phyloP scores from a whole-genome alignment of 129 eudicot genomes.

The Chrysanthemum seticuspe region DNA sequence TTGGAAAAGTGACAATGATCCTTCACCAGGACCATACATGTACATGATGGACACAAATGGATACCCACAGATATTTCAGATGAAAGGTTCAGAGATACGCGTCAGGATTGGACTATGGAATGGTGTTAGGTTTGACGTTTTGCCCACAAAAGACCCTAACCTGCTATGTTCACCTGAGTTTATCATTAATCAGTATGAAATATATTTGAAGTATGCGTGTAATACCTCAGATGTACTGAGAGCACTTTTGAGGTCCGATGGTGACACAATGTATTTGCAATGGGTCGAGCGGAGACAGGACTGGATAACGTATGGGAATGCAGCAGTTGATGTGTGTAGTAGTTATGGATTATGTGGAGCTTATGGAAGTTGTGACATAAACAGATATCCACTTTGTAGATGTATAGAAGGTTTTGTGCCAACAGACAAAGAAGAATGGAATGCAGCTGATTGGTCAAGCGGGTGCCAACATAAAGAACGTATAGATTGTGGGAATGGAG shows the following conservation, averaged over 20 bases:
- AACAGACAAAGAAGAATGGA: conserved; percentile 23
- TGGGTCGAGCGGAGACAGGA: conserved; percentile 35
- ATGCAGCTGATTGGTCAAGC: conserved; percentile 38
- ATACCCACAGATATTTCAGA: conserved; percentile 19
- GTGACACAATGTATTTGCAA: conserved; percentile 17
- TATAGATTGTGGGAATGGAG: conserved; percentile 27
- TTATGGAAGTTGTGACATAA: conserved; percentile 30
- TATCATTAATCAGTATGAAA: conserved; percentile 23
- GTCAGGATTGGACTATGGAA: conserved; percentile 48
- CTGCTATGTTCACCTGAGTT: conserved; percentile 16
- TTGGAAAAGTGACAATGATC: conserved; percentile 36
- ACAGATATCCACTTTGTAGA: conserved; percentile 21
- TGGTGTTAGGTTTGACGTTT: conserved; percentile 31
- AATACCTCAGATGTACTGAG: conserved; percentile 12
- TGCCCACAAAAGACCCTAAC: not conserved
- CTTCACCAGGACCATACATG: conserved; percentile 23
- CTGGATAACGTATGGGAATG: conserved; percentile 27
- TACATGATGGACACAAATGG: conserved; percentile 1
- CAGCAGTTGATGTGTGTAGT: conserved; percentile 29
- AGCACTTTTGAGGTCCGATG: conserved; percentile 13
- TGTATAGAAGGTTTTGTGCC: conserved; percentile 40
- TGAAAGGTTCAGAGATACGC: not conserved
- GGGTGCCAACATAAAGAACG: conserved; percentile 47
- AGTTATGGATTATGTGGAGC: conserved; percentile 36
- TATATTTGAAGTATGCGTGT: conserved; percentile 3